phyloP scores from a whole-genome alignment of 2,329 filamentous ascomycete species.

The Fusarium longipes region DNA sequence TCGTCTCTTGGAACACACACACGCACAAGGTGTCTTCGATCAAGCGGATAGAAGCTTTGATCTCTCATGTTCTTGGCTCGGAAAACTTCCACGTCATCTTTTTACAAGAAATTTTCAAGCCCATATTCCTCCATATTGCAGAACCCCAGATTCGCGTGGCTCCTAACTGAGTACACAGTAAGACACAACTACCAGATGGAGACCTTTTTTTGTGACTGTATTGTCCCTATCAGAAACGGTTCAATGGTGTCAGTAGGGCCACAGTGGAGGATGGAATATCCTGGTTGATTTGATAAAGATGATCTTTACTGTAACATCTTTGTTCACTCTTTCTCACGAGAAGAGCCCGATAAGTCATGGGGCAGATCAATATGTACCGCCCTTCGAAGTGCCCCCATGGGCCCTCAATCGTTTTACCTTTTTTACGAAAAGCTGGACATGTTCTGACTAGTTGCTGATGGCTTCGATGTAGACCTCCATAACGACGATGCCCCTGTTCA shows the following conservation, averaged over 20 bases:
- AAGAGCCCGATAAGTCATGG: conserved; percentile 33
- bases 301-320: conserved; percentile 53
- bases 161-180: conserved; percentile 49
- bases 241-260: conserved; percentile 42
- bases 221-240: conserved; percentile 47
- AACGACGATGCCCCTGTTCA: conserved; percentile 49
- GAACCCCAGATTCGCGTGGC: conserved; percentile 48
- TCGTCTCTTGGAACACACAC: conserved; percentile 51
- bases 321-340: conserved; percentile 15
- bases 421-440: conserved; percentile 43
- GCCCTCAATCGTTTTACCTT: conserved; percentile 42
- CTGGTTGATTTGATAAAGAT: conserved; percentile 48
- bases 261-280: conserved; percentile 49
- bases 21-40: conserved; percentile 33
- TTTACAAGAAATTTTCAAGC: conserved; percentile 26
- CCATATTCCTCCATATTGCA: conserved; percentile 39
- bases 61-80: conserved; percentile 41
- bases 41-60: conserved; percentile 44
- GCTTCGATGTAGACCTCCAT: conserved; percentile 54
- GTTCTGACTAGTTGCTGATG: conserved; percentile 54
- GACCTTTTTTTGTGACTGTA: conserved; percentile 41
- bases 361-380: conserved; percentile 55
- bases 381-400: conserved; percentile 49
- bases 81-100: conserved; percentile 11
- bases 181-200: conserved; percentile 34